Conservation (phyloP, 345 rosid species). For the Populus euphratica region DNA sequence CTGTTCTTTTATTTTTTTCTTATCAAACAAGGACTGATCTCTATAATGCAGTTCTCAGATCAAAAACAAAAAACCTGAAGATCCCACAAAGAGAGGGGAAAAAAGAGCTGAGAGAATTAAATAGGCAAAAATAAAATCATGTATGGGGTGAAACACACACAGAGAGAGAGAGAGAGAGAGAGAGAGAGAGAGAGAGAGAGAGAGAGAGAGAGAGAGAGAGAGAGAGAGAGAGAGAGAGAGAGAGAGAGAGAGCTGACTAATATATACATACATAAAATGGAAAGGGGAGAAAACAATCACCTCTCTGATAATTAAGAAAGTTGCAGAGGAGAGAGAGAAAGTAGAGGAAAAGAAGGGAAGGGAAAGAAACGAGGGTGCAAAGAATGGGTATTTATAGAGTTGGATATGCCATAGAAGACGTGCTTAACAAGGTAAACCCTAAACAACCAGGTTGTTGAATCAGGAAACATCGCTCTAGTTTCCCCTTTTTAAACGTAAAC, state of each 20-base stretch:
- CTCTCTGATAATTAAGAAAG: not conserved
- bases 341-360: conserved; percentile 20
- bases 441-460: conserved; percentile 21
- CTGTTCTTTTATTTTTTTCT: not conserved
- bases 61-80: not conserved
- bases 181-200: not conserved
- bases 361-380: conserved; percentile 13
- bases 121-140: not conserved
- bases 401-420: conserved; percentile 35
- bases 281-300: not conserved
- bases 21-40: conserved; percentile 10
- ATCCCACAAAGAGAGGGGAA: not conserved
- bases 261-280: not conserved
- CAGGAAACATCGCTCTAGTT: conserved; percentile 21
- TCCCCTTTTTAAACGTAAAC: not conserved
- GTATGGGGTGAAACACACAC: not conserved
- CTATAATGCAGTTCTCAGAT: conserved; percentile 12
- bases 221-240: not conserved
- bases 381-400: conserved; percentile 57
- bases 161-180: not conserved
- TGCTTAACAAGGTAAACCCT: conserved; percentile 54
- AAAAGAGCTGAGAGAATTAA: not conserved
- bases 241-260: not conserved
- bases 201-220: not conserved
- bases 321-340: not conserved